These are phyloP conservation scores for Thielaviopsis euricoi DNA, from an alignment of 2,329 filamentous ascomycete species.

Conservation along the genomic window DNA sequence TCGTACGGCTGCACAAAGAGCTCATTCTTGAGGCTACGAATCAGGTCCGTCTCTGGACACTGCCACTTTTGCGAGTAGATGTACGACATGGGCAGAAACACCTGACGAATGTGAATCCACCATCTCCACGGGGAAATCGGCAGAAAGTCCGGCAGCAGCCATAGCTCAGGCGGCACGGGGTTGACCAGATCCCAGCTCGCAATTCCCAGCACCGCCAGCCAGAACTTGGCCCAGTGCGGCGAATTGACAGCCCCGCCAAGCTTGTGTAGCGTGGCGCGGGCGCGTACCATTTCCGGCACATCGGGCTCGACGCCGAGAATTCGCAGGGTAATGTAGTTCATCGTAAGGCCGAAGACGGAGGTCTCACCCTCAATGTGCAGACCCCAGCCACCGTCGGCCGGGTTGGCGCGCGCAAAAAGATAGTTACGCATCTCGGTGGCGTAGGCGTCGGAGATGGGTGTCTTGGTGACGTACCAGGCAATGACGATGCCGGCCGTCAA, in stretches of 20 bases:
- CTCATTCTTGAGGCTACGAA: constrained; percentile 59
- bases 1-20: constrained; percentile 66
- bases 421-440: constrained; percentile 86
- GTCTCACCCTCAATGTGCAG: constrained; percentile 89
- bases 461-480: constrained; percentile 77
- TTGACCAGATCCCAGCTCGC: constrained; percentile 87
- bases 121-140: constrained; percentile 83
- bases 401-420: constrained; percentile 67
- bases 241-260: constrained; percentile 69
- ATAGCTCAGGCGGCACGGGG: constrained; percentile 81
- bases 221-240: constrained; percentile 96
- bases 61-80: constrained; percentile 72
- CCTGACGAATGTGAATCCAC: constrained; percentile 97
- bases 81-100: constrained; percentile 87
- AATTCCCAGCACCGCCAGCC: constrained; percentile 72
- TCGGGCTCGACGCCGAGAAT: constrained; percentile 72
- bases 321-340: constrained; percentile 75
- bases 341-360: constrained; percentile 71
- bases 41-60: constrained; percentile 59
- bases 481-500: constrained; percentile 73
- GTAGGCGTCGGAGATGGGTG: constrained; percentile 63
- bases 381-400: constrained; percentile 90
- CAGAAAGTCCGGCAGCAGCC: constrained; percentile 82
- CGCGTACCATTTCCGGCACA: constrained; percentile 71
- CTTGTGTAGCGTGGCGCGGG: constrained; percentile 64